Evolutionary conservation across 306 rosid species (phyloP).

Genomic region (Cucurbita argyrosperma): DNA sequence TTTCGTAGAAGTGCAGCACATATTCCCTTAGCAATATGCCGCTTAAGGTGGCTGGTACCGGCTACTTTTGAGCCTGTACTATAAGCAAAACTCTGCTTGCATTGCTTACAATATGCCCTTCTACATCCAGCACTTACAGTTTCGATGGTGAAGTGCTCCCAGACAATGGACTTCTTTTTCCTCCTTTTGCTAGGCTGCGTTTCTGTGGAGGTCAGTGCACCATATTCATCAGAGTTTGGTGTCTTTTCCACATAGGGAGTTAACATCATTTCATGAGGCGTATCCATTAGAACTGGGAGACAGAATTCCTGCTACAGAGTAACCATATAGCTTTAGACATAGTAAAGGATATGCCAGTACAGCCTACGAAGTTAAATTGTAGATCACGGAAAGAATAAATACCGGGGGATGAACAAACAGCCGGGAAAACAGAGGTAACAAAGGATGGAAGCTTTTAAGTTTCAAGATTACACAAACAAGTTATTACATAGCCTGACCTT

Average conservation of each 20-base stretch:
- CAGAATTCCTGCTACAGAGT: not conserved
- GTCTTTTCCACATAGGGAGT: slow-evolving; percentile 1
- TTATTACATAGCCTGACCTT: not conserved
- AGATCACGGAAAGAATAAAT: not conserved
- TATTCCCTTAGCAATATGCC: slow-evolving; percentile 84
- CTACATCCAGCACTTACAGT: slow-evolving; percentile 68
- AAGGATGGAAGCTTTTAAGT: not conserved
- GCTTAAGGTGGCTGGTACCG: slow-evolving; percentile 92
- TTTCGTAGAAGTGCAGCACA: slow-evolving; percentile 66
- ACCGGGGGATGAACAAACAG: not conserved
- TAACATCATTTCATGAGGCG: slow-evolving; percentile 18
- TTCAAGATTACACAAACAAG: not conserved
- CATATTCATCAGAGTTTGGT: slow-evolving; percentile 4
- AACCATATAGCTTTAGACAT: not conserved
- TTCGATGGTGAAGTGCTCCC: slow-evolving; percentile 94
- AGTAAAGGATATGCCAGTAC: not conserved
- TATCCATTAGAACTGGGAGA: not conserved
- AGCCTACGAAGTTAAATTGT: not conserved
- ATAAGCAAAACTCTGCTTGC: slow-evolving; percentile 85
- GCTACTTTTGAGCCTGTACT: slow-evolving; percentile 94
- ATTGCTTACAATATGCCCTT: slow-evolving; percentile 84
- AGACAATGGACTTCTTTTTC: slow-evolving; percentile 81
- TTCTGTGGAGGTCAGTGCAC: slow-evolving; percentile 22
- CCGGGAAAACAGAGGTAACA: not conserved
- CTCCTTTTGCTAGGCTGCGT: slow-evolving; percentile 72